Evolutionary conservation across 176 grass and related monocot genomes (phyloP).

Genomic region (Oropetium thomaeum): DNA sequence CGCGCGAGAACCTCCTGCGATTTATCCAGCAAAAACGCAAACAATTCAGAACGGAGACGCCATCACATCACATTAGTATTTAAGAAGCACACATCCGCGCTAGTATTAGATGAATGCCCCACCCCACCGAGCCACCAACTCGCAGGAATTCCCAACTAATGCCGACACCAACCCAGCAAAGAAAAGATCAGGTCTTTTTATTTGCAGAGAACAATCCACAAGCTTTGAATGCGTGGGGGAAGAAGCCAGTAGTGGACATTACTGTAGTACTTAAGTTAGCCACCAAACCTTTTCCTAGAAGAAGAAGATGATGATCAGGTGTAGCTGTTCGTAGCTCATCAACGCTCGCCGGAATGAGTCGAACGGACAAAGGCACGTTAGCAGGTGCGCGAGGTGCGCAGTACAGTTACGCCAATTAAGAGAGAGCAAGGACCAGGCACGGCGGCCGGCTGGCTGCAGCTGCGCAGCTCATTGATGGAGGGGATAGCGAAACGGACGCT

Average conservation of each 20-base stretch:
- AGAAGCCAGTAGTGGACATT: not conserved
- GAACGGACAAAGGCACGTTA: slow-evolving; percentile 9
- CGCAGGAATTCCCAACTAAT: slow-evolving; percentile 22
- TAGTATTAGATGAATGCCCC: no score
- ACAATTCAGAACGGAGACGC: slow-evolving; percentile 22
- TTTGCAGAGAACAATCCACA: slow-evolving; percentile 17
- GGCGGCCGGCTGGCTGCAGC: slow-evolving; percentile 7
- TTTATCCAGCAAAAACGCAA: not conserved
- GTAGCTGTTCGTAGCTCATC: slow-evolving; percentile 42
- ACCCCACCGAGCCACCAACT: no score
- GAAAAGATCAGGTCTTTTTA: slow-evolving; percentile 1
- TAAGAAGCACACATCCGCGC: not conserved
- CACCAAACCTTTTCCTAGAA: slow-evolving; percentile 19
- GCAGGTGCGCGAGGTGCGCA: slow-evolving; percentile 25
- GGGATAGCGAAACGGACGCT: slow-evolving; percentile 36
- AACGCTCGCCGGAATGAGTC: slow-evolving; percentile 18
- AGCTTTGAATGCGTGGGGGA: not conserved
- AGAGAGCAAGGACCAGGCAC: slow-evolving; percentile 8
- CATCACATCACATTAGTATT: not conserved
- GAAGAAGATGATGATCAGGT: slow-evolving; percentile 43
- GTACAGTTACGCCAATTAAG: slow-evolving; percentile 31
- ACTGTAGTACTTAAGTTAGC: not conserved
- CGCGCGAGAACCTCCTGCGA: slow-evolving; percentile 77
- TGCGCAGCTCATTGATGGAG: slow-evolving; percentile 26
- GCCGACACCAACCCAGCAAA: not conserved